phyloP scores from a whole-genome alignment of 83 land plant species.

The Thuja plicata region DNA sequence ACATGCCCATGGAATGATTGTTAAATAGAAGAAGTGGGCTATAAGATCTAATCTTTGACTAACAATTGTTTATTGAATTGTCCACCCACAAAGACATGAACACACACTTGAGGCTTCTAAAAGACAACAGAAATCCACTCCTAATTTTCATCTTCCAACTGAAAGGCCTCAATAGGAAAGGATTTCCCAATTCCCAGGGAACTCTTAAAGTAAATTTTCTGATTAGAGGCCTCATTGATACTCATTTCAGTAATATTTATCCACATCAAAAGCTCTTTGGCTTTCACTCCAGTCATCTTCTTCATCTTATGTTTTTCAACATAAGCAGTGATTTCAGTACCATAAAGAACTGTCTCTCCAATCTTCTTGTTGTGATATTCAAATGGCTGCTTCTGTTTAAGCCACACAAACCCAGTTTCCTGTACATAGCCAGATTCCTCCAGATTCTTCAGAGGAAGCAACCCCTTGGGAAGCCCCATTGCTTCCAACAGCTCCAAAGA shows the following conservation, averaged over 20 bases:
- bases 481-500: slow-evolving; percentile 45
- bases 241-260: slow-evolving; percentile 51
- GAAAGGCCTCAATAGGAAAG: slow-evolving; percentile 46
- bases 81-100: background rate
- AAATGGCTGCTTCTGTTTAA: slow-evolving; percentile 45
- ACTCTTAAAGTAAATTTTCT: slow-evolving; percentile 50
- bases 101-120: background rate
- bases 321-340: slow-evolving; percentile 54
- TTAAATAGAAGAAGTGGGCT: too few relatives aligned
- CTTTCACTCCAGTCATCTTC: slow-evolving; percentile 67
- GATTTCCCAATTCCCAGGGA: slow-evolving; percentile 45
- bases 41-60: too few relatives aligned
- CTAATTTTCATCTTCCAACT: slow-evolving; percentile 14
- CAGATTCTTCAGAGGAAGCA: slow-evolving; percentile 62
- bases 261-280: slow-evolving; percentile 73
- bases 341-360: slow-evolving; percentile 41
- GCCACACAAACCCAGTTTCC: slow-evolving; percentile 70
- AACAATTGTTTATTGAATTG: background rate
- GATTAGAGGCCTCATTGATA: slow-evolving; percentile 21
- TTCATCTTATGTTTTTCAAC: slow-evolving; percentile 44
- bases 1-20: too few relatives aligned
- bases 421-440: slow-evolving; percentile 50
- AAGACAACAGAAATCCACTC: background rate
- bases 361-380: slow-evolving; percentile 47
- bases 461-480: slow-evolving; percentile 59